These are phyloP conservation scores for Comarum palustre DNA, from an alignment of 306 rosid genomes.

Conservation along the genomic window DNA sequence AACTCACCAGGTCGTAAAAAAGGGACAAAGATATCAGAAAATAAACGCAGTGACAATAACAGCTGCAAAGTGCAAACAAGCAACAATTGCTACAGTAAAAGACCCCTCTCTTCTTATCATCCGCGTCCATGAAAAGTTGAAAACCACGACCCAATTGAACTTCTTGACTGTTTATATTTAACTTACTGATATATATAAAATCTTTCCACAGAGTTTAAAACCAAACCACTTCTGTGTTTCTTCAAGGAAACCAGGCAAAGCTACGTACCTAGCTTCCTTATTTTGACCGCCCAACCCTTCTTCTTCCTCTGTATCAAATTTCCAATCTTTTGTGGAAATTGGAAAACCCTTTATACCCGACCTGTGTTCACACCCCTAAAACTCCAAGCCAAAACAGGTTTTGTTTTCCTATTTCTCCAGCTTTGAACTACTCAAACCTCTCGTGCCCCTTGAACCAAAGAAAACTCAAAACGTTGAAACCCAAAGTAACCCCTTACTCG, in stretches of 20 bases:
- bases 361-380: background rate
- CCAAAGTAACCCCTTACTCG: constrained; percentile 14
- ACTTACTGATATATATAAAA: background rate
- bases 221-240: constrained; percentile 8
- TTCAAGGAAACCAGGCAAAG: constrained; percentile 34
- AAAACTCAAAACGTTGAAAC: constrained; percentile 26
- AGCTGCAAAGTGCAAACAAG: background rate
- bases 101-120: background rate
- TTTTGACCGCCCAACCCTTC: constrained; percentile 47
- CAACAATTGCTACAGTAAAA: background rate
- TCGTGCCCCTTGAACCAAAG: constrained; percentile 46
- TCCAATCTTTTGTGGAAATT: background rate
- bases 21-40: background rate
- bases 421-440: constrained; percentile 59
- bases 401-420: constrained; percentile 15
- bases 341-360: background rate
- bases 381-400: background rate
- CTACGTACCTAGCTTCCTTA: constrained; percentile 30
- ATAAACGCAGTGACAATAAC: background rate
- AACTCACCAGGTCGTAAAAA: background rate
- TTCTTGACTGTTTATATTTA: constrained; percentile 18
- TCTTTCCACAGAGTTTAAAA: background rate
- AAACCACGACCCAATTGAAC: background rate
- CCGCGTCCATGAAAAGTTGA: constrained; percentile 13
- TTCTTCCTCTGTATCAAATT: constrained; percentile 2